Base-by-base conservation (phyloP, 1,139 yeast genomes). In the Yamadazyma membranifaciens region DNA sequence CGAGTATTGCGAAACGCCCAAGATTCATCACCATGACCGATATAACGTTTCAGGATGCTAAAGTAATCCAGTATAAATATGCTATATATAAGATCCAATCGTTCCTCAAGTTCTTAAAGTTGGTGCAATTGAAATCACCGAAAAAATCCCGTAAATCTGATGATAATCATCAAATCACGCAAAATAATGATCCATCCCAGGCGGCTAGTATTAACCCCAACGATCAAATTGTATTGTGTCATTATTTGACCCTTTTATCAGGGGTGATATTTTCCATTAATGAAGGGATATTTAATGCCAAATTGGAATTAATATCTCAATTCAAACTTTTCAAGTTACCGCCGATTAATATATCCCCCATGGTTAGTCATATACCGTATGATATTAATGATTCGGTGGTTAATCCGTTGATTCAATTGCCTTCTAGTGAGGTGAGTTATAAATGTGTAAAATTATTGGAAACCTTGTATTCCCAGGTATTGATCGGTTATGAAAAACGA, bases 191-290 rank as follows among this genome's bases (percentile, higher is more conserved):
- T n/a, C n/a, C n/a, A n/a, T n/a, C n/a, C n/a, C n/a, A n/a, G n/a
- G n/a, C n/a, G n/a, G n/a, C n/a, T n/a, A n/a, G n/a, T n/a, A n/a
- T n/a, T n/a, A n/a, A n/a, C n/a, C n/a, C n/a, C 12, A 31, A 30
- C n/a, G 36, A 35, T 16, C 28, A 33, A 22, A 33, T 45, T 9
- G 31, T 46, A 4, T 49, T 70, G 36, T 51, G 70, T 28, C 73
- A 70, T 41, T 70, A 68, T 49, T 54, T 71, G 29, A 57, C 65
- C 1, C 52, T 73, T 6, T 50, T 78, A 20, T 49, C 67, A 1
- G 80, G 82, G 0, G 65, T 66, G 24, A 48, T 73, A 2, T 70
- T 79, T 53, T 69, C 79, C 37, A 69, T 78, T 35, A 74, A 72
- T 46, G 83, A 78, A 31, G 52, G 50, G n/a, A 64, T 67, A 2